These are phyloP conservation scores for Boletus rex-veris DNA, from an alignment of 768 basidiomycete species.

Conservation along the genomic window DNA sequence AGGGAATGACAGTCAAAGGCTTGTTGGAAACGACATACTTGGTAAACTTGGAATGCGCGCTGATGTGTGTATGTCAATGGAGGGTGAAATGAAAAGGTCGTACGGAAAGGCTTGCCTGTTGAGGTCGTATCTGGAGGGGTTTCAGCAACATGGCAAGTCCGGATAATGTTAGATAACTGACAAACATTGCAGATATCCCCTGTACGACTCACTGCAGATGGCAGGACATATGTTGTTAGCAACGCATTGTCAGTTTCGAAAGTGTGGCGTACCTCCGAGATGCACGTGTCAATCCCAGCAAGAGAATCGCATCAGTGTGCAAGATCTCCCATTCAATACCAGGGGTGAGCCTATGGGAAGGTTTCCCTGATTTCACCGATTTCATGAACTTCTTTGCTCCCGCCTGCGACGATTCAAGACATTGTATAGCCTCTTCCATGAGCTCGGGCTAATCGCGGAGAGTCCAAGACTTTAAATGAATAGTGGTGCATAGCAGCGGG, in stretches of 20 bases:
- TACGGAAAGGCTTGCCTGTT: constrained; percentile 44
- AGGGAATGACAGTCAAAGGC: not conserved
- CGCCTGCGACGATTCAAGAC: constrained; percentile 57
- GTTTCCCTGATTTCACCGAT: constrained; percentile 32
- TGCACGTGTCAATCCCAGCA: constrained; percentile 68
- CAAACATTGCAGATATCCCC: constrained; percentile 78
- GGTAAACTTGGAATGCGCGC: constrained; percentile 72
- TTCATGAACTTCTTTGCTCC: constrained; percentile 53
- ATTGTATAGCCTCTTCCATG: constrained; percentile 59
- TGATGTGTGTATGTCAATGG: constrained; percentile 8
- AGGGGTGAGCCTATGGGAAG: constrained; percentile 45
- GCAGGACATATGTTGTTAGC: constrained; percentile 1
- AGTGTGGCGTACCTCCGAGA: constrained; percentile 46
- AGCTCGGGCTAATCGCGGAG: constrained; percentile 42
- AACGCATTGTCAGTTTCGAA: not conserved
- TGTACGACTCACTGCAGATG: constrained; percentile 60
- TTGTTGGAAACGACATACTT: constrained; percentile 39
- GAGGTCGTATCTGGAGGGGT: constrained; percentile 38
- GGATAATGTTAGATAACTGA: constrained; percentile 32
- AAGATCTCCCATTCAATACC: constrained; percentile 78
- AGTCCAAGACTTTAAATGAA: not conserved
- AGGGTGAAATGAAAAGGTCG: not conserved
- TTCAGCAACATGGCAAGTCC: constrained; percentile 6
- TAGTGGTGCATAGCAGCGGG: too few relatives aligned
- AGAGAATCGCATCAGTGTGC: constrained; percentile 66